phyloP scores from a whole-genome alignment of 2,329 filamentous ascomycete genomes.

The Malbranchea cinnamomea region DNA sequence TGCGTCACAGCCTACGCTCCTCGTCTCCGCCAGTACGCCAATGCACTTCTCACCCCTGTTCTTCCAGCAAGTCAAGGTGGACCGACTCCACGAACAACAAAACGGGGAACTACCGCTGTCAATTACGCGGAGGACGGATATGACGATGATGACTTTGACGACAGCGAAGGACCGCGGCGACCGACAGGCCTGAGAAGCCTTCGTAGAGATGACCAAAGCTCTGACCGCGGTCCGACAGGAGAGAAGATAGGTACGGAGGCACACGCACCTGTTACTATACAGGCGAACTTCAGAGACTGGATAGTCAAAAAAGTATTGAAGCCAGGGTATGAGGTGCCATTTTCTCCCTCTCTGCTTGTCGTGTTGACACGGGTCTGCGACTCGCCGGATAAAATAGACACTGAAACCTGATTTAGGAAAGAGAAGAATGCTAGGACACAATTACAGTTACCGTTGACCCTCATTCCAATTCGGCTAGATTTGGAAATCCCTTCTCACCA shows the following conservation, averaged over 20 bases:
- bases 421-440: slow-evolving; percentile 49
- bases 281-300: slow-evolving; percentile 91
- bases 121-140: slow-evolving; percentile 97
- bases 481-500: slow-evolving; percentile 67
- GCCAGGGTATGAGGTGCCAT: slow-evolving; percentile 25
- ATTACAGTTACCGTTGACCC: slow-evolving; percentile 66
- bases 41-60: slow-evolving; percentile 77
- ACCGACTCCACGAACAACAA: slow-evolving; percentile 69
- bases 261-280: slow-evolving; percentile 60
- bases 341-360: too few relatives aligned
- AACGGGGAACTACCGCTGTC: slow-evolving; percentile 88
- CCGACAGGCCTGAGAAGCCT: slow-evolving; percentile 72
- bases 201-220: slow-evolving; percentile 57
- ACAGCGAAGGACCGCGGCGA: slow-evolving; percentile 52
- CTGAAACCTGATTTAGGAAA: slow-evolving; percentile 33
- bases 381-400: slow-evolving; percentile 1
- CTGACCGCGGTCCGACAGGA: slow-evolving; percentile 47
- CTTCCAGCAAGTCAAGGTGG: slow-evolving; percentile 54
- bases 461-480: slow-evolving; percentile 94
- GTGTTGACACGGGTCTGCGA: not conserved
- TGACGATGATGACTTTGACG: slow-evolving; percentile 53
- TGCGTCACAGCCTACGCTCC: slow-evolving; percentile 87
- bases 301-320: slow-evolving; percentile 55
- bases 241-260: slow-evolving; percentile 79
- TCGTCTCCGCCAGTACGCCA: slow-evolving; percentile 76